Conservation (phyloP, 2,329 filamentous ascomycete species). For the Venturia aucupariae region DNA sequence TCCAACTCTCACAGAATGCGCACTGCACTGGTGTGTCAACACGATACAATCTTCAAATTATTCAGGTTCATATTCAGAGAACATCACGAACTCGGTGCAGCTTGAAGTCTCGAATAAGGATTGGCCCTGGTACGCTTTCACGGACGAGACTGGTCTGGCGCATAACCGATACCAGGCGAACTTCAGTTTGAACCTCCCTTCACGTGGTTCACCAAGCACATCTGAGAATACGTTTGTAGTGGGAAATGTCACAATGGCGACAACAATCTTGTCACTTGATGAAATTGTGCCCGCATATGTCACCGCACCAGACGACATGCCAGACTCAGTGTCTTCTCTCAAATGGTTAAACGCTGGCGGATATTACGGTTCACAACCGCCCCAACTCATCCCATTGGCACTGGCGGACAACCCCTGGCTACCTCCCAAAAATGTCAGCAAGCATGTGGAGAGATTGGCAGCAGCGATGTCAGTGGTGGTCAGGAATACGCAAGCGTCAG, state of each 20-base stretch:
- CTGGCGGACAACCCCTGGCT: conserved; percentile 2
- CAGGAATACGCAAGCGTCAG: conserved; percentile 7
- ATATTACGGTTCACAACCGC: not conserved
- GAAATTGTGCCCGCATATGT: not conserved
- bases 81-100: conserved; percentile 15
- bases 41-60: conserved; percentile 11
- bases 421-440: conserved; percentile 18
- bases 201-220: not conserved
- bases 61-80: conserved; percentile 15
- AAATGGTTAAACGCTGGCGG: not conserved
- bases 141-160: not conserved
- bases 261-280: conserved; percentile 2
- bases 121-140: conserved; percentile 16
- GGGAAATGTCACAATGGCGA: not conserved
- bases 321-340: not conserved
- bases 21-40: conserved; percentile 13
- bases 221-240: not conserved
- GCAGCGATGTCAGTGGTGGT: conserved; percentile 20
- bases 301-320: not conserved
- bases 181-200: not conserved
- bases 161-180: not conserved
- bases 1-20: conserved; percentile 12
- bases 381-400: not conserved
- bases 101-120: conserved; percentile 15
- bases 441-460: conserved; percentile 19